Conservation (phyloP, 129 eudicot genomes). For the Mikania micrantha region DNA sequence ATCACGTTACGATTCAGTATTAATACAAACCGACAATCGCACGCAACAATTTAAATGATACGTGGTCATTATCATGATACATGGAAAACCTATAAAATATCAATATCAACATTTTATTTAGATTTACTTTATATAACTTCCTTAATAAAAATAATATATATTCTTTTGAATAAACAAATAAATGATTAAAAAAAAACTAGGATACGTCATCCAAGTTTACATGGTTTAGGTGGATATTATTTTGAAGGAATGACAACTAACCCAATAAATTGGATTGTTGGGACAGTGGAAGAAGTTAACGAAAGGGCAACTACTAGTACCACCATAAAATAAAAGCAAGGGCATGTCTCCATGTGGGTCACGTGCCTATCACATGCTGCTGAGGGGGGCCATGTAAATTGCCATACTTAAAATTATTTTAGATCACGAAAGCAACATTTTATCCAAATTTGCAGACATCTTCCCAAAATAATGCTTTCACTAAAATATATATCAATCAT, state of each 20-base stretch:
- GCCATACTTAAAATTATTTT: constrained; percentile 11
- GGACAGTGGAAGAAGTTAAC: constrained; percentile 25
- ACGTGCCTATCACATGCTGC: constrained; percentile 16
- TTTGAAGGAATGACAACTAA: constrained; percentile 26
- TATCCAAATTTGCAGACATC: constrained; percentile 18
- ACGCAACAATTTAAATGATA: neutral
- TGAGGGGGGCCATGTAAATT: constrained; percentile 16
- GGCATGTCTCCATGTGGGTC: constrained; percentile 36
- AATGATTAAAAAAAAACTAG: neutral
- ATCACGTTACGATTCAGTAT: neutral
- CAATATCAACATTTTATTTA: too few relatives aligned
- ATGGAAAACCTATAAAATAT: neutral
- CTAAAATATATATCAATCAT: too few relatives aligned
- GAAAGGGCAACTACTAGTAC: constrained; percentile 21
- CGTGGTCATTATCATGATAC: neutral
- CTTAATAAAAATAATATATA: neutral
- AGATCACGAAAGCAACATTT: constrained; percentile 1
- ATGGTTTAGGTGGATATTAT: constrained; percentile 28
- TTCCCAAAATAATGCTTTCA: too few relatives aligned
- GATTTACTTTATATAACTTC: too few relatives aligned
- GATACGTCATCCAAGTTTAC: neutral
- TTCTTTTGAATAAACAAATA: neutral
- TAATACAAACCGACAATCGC: neutral
- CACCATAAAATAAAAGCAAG: constrained; percentile 31
- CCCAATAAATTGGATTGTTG: constrained; percentile 35